phyloP scores from a whole-genome alignment of 192 early-diverging fungal species.

The Glomus cerebriforme region DNA sequence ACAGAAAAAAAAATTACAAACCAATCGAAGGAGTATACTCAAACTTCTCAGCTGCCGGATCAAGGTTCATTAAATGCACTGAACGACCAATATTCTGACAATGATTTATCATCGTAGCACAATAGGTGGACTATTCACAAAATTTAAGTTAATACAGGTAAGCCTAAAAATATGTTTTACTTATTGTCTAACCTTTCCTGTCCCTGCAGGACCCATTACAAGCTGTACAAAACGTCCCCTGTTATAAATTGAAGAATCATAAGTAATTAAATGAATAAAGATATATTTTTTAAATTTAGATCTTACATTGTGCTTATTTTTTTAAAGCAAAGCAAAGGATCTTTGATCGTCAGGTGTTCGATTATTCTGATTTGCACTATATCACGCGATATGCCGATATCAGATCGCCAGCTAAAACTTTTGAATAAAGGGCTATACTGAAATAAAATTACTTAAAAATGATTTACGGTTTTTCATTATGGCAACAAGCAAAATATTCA shows the following conservation, averaged over 20 bases:
- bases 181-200: conserved; percentile 68
- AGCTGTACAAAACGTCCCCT: conserved; percentile 85
- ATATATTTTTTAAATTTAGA: too few relatives aligned
- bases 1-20: conserved; percentile 26
- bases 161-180: not conserved
- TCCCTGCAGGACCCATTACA: conserved; percentile 96
- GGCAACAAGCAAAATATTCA: conserved; percentile 35
- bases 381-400: too few relatives aligned
- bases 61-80: conserved; percentile 94
- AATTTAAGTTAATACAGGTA: not conserved
- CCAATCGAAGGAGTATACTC: conserved; percentile 89
- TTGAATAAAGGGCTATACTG: too few relatives aligned
- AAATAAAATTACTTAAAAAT: too few relatives aligned
- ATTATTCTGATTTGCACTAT: too few relatives aligned
- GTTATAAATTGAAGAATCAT: not conserved
- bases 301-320: too few relatives aligned
- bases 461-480: not conserved
- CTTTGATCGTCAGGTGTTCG: too few relatives aligned
- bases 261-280: not conserved
- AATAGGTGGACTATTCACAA: conserved; percentile 78
- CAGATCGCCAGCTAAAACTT: too few relatives aligned
- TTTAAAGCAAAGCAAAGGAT: too few relatives aligned
- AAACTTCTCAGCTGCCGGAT: conserved; percentile 96
- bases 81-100: conserved; percentile 79
- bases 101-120: conserved; percentile 93